These are phyloP conservation scores for Euphorbia schlechtendalii DNA, from an alignment of 441 rosid genomes.

Conservation along the genomic window DNA sequence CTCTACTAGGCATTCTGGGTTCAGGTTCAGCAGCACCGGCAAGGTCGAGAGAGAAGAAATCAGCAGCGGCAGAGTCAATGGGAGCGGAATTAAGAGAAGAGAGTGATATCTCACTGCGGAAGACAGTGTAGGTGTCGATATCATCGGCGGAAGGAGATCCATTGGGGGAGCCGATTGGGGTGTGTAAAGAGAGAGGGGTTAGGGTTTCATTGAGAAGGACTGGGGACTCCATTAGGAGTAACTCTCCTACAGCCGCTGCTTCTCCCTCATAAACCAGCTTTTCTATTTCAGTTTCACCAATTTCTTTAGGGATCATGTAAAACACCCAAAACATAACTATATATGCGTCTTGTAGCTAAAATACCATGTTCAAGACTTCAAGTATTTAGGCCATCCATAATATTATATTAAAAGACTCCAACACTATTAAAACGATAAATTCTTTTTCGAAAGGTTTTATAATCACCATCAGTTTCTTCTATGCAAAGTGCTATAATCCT, in stretches of 20 bases:
- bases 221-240: constrained; percentile 36
- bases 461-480: neutral
- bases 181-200: constrained; percentile 32
- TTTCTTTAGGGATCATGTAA: neutral
- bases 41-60: constrained; percentile 70
- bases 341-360: neutral
- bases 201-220: constrained; percentile 51
- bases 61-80: constrained; percentile 35
- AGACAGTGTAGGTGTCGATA: constrained; percentile 43
- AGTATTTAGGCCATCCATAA: neutral
- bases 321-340: neutral
- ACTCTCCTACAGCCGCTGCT: neutral
- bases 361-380: neutral
- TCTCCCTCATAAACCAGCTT: neutral
- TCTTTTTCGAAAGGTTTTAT: no score
- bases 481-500: neutral
- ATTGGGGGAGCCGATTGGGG: constrained; percentile 19
- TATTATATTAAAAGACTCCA: neutral
- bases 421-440: no score
- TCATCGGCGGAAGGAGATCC: constrained; percentile 25
- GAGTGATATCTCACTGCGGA: constrained; percentile 67
- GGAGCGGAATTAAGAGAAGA: constrained; percentile 22
- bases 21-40: constrained; percentile 17
- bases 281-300: neutral
- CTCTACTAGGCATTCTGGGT: constrained; percentile 25